Evolutionary conservation across 352 stramenopile species (phyloP).

Genomic region (Globisporangium nodosum): DNA sequence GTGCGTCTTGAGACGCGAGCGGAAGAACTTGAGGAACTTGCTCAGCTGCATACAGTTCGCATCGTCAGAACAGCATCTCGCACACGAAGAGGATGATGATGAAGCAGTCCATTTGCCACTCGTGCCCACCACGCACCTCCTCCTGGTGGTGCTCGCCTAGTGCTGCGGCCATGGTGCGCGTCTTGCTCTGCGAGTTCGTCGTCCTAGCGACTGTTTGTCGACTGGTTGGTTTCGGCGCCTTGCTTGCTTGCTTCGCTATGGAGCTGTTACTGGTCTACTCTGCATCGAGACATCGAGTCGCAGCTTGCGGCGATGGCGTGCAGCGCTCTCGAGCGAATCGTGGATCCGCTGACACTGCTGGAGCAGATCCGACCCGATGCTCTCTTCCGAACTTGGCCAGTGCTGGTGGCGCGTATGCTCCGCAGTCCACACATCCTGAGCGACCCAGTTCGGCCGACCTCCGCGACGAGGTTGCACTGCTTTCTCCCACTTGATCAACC

Average conservation of each 20-base stretch:
- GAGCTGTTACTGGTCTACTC: conserved; percentile 5
- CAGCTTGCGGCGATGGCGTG: not conserved
- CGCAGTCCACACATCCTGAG: conserved; percentile 14
- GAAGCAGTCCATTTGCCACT: not conserved
- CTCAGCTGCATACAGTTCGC: conserved; percentile 26
- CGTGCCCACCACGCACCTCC: conserved; percentile 29
- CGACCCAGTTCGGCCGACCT: conserved; percentile 15
- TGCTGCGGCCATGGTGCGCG: conserved; percentile 11
- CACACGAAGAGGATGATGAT: not conserved
- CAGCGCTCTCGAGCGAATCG: conserved; percentile 10
- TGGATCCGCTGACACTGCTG: conserved; percentile 17
- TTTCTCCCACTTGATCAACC: conserved; percentile 19
- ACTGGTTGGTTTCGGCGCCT: not conserved
- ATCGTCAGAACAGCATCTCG: not conserved
- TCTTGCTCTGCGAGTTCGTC: not conserved
- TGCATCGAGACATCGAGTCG: not conserved
- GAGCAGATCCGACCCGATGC: conserved; percentile 8
- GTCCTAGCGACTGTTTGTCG: not conserved
- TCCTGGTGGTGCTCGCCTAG: conserved; percentile 57
- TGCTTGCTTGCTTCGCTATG: not conserved
- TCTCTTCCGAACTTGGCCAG: not conserved
- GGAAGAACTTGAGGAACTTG: conserved; percentile 87
- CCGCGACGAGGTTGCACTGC: not conserved
- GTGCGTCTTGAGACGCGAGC: conserved; percentile 63
- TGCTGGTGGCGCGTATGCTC: conserved; percentile 11